Percentiles rank a stretch among this genome's conserved stretches.
Evolutionary conservation across 139 green algal genomes (phyloP).

Genomic region (Haematococcus lacustris): DNA sequence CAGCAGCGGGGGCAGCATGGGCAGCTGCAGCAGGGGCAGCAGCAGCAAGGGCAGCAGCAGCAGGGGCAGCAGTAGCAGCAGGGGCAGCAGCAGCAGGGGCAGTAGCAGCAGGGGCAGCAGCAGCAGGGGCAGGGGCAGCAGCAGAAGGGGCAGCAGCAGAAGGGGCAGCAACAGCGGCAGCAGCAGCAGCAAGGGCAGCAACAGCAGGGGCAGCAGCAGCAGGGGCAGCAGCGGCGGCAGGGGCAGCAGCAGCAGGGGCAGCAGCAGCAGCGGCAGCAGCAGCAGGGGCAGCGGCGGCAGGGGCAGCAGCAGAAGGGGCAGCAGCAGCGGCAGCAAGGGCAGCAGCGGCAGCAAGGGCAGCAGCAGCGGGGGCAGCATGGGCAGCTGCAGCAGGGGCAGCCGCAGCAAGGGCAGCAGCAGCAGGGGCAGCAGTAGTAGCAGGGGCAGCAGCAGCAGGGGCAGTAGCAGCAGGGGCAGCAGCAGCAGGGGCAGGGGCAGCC

Average conservation of each 20-base stretch:
- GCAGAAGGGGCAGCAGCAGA: too few species aligned
- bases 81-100: slow-evolving; percentile 1
- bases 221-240: neutral
- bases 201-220: neutral
- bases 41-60: neutral
- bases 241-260: neutral
- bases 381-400: neutral
- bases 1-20: too few species aligned
- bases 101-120: neutral
- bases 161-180: too few species aligned
- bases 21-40: neutral
- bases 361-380: too few species aligned
- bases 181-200: slow-evolving; percentile 6
- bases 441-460: neutral
- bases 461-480: slow-evolving; percentile 1
- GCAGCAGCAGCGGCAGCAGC: neutral
- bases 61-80: slow-evolving; percentile 10
- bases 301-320: too few species aligned
- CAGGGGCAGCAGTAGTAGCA: neutral
- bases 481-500: too few species aligned
- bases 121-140: too few species aligned
- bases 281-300: neutral
- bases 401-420: too few species aligned
- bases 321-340: neutral
- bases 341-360: neutral